These are phyloP conservation scores for Amanita pseudoporphyria DNA, from an alignment of 768 basidiomycete species.

Conservation along the genomic window DNA sequence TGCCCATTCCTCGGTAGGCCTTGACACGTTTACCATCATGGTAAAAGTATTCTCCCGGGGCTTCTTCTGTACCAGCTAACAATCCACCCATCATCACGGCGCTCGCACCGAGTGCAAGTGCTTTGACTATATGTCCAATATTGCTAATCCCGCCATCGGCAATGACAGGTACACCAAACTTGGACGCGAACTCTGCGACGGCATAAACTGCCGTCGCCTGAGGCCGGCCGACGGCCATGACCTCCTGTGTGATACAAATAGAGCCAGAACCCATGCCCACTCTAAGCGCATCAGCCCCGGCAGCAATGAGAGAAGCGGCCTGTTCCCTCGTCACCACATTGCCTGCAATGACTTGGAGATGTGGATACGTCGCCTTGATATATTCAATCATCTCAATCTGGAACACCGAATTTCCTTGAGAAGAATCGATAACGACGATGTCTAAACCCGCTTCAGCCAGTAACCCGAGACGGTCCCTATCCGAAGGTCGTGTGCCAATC, in stretches of 20 bases:
- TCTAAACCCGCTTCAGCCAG: slow-evolving; percentile 94
- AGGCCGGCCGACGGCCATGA: slow-evolving; percentile 97
- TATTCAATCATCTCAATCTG: slow-evolving; percentile 92
- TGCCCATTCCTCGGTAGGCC: slow-evolving; percentile 98
- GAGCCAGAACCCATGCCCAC: slow-evolving; percentile 98
- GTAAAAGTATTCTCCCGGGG: slow-evolving; percentile 98
- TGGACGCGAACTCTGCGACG: slow-evolving; percentile 86
- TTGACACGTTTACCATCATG: slow-evolving; percentile 99
- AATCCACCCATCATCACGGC: slow-evolving; percentile 99
- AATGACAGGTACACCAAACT: slow-evolving; percentile 93
- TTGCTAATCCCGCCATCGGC: slow-evolving; percentile 96
- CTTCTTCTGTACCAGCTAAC: slow-evolving; percentile 92
- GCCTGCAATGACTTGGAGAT: slow-evolving; percentile 90
- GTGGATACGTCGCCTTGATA: slow-evolving; percentile 82
- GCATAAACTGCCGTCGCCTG: slow-evolving; percentile 98
- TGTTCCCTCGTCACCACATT: slow-evolving; percentile 99
- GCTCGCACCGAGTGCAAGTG: slow-evolving; percentile 84
- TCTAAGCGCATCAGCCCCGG: slow-evolving; percentile 92
- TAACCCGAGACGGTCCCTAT: slow-evolving; percentile 73
- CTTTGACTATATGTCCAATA: slow-evolving; percentile 97
- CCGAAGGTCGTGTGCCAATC: slow-evolving; percentile 84
- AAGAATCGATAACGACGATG: slow-evolving; percentile 90
- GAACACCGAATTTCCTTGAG: slow-evolving; percentile 91
- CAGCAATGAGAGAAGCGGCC: slow-evolving; percentile 86
- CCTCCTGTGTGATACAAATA: slow-evolving; percentile 99